Evolutionary conservation across 2,329 filamentous ascomycete species (phyloP).

Genomic region (Fusarium armeniacum): DNA sequence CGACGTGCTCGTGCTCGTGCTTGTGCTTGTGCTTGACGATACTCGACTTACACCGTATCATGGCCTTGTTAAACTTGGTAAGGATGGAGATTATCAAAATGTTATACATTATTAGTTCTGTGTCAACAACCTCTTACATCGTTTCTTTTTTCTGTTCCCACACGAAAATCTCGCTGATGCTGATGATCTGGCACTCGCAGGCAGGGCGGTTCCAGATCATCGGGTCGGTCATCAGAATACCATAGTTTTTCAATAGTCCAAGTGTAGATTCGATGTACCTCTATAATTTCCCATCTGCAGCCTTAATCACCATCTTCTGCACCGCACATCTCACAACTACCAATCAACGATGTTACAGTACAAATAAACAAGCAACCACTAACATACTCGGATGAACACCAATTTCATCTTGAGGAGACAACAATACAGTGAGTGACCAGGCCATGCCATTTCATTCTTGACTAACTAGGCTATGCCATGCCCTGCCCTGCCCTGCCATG

Average conservation of each 20-base stretch:
- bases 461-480: conserved; percentile 3
- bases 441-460: neutral
- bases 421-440: neutral
- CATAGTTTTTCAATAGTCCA: neutral
- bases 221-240: conserved; percentile 43
- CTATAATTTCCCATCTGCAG: conserved; percentile 46
- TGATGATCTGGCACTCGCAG: conserved; percentile 44
- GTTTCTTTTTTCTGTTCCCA: conserved; percentile 23
- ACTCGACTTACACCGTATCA: conserved; percentile 5
- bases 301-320: conserved; percentile 35
- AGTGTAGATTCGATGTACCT: neutral
- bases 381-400: neutral
- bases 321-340: conserved; percentile 3
- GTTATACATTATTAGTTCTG: conserved; percentile 5
- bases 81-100: neutral
- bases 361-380: neutral
- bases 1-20: neutral
- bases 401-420: neutral
- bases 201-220: conserved; percentile 51
- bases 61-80: neutral
- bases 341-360: neutral
- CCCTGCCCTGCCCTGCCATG: neutral
- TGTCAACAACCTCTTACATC: conserved; percentile 6
- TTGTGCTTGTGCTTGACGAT: neutral
- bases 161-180: conserved; percentile 44